Evolutionary conservation across 2,329 filamentous ascomycete genomes (phyloP).

Genomic region (Ophiostoma ulmi): DNA sequence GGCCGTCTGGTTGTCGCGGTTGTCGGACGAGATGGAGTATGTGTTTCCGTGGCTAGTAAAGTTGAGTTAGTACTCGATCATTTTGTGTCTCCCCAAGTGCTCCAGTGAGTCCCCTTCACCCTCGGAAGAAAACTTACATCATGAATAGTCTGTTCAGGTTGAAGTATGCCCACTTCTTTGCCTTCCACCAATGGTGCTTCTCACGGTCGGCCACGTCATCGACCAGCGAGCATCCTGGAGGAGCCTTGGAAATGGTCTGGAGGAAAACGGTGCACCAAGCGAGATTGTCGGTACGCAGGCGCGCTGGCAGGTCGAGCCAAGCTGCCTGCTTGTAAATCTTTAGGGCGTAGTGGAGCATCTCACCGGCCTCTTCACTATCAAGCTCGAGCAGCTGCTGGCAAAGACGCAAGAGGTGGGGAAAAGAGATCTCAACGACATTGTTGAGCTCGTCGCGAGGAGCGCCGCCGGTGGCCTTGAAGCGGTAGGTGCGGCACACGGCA

Average conservation of each 20-base stretch:
- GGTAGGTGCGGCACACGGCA: constrained; percentile 90
- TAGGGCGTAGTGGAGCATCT: constrained; percentile 91
- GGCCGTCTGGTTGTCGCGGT: constrained; percentile 64
- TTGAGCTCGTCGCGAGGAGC: constrained; percentile 79
- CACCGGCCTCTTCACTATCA: constrained; percentile 86
- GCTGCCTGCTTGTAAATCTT: constrained; percentile 98
- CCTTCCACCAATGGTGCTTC: constrained; percentile 98
- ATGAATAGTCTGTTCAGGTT: constrained; percentile 95
- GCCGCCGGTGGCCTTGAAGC: constrained; percentile 80
- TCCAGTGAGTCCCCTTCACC: not conserved
- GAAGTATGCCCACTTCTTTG: constrained; percentile 99
- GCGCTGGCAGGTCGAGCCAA: constrained; percentile 80
- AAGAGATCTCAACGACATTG: constrained; percentile 85
- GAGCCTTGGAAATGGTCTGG: constrained; percentile 77
- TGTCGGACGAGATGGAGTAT: constrained; percentile 66
- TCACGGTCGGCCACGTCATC: constrained; percentile 82
- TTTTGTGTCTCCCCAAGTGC: too few relatives aligned
- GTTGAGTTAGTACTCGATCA: not conserved
- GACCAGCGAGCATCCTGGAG: constrained; percentile 70
- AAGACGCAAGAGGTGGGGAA: constrained; percentile 80
- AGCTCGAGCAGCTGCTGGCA: constrained; percentile 86
- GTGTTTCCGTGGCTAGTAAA: constrained; percentile 78
- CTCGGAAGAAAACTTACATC: constrained; percentile 51
- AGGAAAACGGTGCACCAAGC: constrained; percentile 96
- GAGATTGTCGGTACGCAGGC: constrained; percentile 76